phyloP scores from a whole-genome alignment of 768 basidiomycete genomes.

The Botryobasidium botryosum region DNA sequence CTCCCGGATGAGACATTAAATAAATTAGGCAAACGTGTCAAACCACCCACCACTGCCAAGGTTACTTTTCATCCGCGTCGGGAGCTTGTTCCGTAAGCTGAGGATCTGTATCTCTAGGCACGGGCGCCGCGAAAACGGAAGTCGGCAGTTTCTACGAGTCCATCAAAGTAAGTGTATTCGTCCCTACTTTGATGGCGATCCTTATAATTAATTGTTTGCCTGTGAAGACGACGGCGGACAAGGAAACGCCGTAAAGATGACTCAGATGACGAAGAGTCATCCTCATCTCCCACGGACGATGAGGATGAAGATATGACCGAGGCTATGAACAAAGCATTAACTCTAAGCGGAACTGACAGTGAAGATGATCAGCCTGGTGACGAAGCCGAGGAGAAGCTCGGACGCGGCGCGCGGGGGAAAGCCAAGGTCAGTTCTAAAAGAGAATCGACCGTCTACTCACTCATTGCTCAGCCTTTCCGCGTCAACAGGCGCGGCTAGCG shows the following conservation, averaged over 20 bases:
- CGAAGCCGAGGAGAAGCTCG: background rate
- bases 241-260: background rate
- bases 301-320: background rate
- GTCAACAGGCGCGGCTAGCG: no score
- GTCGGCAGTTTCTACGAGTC: background rate
- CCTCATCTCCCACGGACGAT: background rate
- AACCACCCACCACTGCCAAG: constrained; percentile 6
- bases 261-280: constrained; percentile 4
- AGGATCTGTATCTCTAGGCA: background rate
- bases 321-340: background rate
- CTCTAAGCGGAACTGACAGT: constrained; percentile 1
- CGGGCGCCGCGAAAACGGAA: constrained; percentile 1
- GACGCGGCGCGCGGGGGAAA: background rate
- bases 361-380: background rate
- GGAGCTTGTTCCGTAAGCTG: background rate
- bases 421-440: no score
- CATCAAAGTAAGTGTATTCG: background rate
- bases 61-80: background rate
- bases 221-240: background rate
- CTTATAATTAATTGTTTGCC: background rate
- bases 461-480: no score
- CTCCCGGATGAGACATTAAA: constrained; percentile 39
- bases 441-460: no score
- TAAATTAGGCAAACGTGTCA: constrained; percentile 36
- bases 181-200: background rate